Evolutionary conservation across 129 eudicot species (phyloP).

Genomic region (Flaveria trinervia): DNA sequence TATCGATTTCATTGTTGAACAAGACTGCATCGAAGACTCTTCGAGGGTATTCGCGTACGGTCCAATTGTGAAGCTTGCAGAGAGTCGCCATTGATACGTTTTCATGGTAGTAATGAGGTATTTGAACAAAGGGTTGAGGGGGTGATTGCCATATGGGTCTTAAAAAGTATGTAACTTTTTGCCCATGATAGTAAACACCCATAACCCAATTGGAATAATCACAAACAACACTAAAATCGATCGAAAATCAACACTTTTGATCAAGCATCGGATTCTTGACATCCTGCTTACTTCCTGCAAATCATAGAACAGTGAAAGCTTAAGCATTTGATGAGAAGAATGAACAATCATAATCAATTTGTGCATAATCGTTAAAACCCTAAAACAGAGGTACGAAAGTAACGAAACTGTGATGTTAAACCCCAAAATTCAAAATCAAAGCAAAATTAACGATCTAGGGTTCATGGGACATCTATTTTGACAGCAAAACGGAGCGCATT

Average conservation of each 20-base stretch:
- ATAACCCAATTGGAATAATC: conserved; percentile 41
- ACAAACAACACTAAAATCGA: conserved; percentile 40
- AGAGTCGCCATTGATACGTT: conserved; percentile 50
- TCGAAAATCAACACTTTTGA: conserved; percentile 46
- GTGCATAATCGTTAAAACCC: conserved; percentile 22
- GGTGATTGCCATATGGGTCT: conserved; percentile 69
- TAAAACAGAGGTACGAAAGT: conserved; percentile 12
- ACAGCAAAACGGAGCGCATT: conserved; percentile 12
- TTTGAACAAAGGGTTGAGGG: conserved; percentile 50
- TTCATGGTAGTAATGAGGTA: conserved; percentile 53
- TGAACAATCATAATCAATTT: conserved; percentile 1
- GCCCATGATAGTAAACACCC: conserved; percentile 48
- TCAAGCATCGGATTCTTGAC: conserved; percentile 47
- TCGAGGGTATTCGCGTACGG: conserved; percentile 63
- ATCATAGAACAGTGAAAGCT: background rate
- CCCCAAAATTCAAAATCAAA: background rate
- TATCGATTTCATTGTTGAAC: conserved; percentile 64
- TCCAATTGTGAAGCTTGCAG: conserved; percentile 66
- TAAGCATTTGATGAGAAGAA: background rate
- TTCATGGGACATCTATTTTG: background rate
- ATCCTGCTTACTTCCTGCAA: conserved; percentile 40
- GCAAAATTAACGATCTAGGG: conserved; percentile 28
- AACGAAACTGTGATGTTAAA: background rate
- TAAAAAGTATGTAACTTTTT: conserved; percentile 58
- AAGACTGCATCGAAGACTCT: conserved; percentile 62